Conservation (phyloP, 352 stramenopile species). For the Plasmopara halstedii region DNA sequence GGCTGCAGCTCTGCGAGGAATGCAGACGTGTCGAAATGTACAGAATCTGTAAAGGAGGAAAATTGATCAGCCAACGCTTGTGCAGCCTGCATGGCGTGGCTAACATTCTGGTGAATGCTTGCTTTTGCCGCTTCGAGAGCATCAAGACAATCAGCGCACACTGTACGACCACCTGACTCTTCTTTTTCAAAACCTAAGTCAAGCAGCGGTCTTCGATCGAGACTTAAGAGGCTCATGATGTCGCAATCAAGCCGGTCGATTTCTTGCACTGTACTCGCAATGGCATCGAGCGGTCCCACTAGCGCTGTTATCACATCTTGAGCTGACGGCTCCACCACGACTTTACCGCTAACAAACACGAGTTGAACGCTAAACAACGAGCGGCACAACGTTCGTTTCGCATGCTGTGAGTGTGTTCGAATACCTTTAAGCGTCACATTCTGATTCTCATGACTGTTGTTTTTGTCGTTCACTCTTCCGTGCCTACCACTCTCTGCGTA, state of each 20-base stretch:
- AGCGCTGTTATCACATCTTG: constrained; percentile 74
- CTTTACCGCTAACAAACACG: constrained; percentile 32
- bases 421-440: too few species aligned
- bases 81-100: constrained; percentile 53
- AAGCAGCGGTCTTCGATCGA: constrained; percentile 52
- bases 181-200: constrained; percentile 33
- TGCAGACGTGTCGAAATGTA: constrained; percentile 67
- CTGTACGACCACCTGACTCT: constrained; percentile 12
- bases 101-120: constrained; percentile 47
- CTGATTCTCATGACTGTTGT: too few species aligned
- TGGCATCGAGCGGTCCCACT: constrained; percentile 69
- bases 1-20: constrained; percentile 61
- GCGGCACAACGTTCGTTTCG: not conserved
- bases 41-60: constrained; percentile 71
- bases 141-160: constrained; percentile 43
- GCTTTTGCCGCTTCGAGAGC: constrained; percentile 40
- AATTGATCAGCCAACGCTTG: constrained; percentile 66
- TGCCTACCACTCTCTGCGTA: constrained; percentile 8
- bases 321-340: constrained; percentile 51
- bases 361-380: constrained; percentile 85
- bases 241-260: constrained; percentile 86
- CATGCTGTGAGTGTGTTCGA: too few species aligned
- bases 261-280: constrained; percentile 66
- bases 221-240: constrained; percentile 82
- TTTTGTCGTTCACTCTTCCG: too few species aligned